Evolutionary conservation across 106 monocot genomes (phyloP).

Genomic region (Narthecium ossifragum): DNA sequence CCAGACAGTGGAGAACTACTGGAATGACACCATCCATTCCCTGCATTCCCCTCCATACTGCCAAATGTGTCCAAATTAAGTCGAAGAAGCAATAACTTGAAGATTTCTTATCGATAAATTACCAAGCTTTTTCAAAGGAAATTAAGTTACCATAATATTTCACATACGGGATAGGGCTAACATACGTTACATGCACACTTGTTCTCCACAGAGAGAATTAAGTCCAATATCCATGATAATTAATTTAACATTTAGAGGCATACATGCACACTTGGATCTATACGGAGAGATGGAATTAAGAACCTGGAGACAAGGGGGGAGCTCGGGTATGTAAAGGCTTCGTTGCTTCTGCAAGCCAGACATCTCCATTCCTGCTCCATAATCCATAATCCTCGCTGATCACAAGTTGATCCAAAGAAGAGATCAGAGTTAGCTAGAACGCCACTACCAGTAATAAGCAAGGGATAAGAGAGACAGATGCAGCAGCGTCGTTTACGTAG

Average conservation of each 20-base stretch:
- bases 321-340: conserved; percentile 23
- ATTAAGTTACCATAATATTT: neutral
- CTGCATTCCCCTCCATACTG: too few species aligned
- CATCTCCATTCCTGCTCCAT: conserved; percentile 26
- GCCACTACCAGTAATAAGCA: neutral
- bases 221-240: neutral
- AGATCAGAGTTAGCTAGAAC: neutral
- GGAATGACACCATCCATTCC: too few species aligned
- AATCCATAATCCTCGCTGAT: conserved; percentile 2
- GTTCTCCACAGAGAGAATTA: too few species aligned
- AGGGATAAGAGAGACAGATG: neutral
- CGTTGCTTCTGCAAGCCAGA: conserved; percentile 33
- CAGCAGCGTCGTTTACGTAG: neutral
- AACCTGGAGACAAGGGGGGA: conserved; percentile 41
- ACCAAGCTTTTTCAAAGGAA: neutral
- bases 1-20: too few species aligned
- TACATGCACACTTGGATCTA: too few species aligned
- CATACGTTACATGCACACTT: too few species aligned
- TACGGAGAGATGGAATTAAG: neutral
- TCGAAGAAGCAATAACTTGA: too few species aligned
- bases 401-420: neutral
- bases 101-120: too few species aligned
- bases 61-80: too few species aligned
- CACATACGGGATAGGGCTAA: neutral
- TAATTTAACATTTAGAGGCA: neutral